Conservation (phyloP, 176 grass and related monocot species). For the Puccinellia tenuiflora region DNA sequence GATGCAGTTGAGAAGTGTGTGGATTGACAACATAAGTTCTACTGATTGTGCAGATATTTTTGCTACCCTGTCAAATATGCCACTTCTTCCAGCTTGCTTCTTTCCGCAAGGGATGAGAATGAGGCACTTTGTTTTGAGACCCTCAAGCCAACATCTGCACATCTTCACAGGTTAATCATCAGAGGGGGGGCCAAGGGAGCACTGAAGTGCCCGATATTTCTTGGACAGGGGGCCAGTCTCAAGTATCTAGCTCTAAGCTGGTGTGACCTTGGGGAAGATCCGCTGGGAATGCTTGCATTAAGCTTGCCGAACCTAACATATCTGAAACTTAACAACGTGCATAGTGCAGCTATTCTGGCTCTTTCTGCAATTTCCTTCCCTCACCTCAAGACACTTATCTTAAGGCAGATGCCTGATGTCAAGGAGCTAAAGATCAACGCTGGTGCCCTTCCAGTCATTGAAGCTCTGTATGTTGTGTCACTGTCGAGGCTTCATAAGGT, state of each 20-base stretch:
- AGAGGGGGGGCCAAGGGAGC: background rate
- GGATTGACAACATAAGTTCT: conserved; percentile 25
- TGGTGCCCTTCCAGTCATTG: background rate
- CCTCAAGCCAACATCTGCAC: background rate
- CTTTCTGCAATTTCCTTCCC: background rate
- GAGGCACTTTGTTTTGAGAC: conserved; percentile 7
- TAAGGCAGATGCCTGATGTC: background rate
- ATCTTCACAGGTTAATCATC: conserved; percentile 18
- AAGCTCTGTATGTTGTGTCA: background rate
- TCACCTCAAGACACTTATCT: background rate
- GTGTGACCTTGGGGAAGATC: background rate
- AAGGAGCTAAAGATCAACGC: background rate
- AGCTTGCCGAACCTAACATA: background rate
- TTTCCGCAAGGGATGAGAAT: conserved; percentile 5
- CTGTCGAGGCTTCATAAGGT: background rate
- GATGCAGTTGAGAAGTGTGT: background rate
- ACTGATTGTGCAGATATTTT: conserved; percentile 13
- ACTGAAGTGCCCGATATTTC: conserved; percentile 11
- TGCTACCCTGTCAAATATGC: background rate
- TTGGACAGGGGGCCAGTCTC: background rate
- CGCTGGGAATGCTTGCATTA: background rate
- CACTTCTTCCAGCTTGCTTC: conserved; percentile 32
- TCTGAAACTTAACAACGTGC: background rate
- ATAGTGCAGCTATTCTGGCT: background rate
- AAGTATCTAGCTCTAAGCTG: conserved; percentile 30